Percentiles rank a stretch among this genome's conserved stretches.
Evolutionary conservation across 179 eudicot species (phyloP).

Genomic region (Actinidia chinensis): DNA sequence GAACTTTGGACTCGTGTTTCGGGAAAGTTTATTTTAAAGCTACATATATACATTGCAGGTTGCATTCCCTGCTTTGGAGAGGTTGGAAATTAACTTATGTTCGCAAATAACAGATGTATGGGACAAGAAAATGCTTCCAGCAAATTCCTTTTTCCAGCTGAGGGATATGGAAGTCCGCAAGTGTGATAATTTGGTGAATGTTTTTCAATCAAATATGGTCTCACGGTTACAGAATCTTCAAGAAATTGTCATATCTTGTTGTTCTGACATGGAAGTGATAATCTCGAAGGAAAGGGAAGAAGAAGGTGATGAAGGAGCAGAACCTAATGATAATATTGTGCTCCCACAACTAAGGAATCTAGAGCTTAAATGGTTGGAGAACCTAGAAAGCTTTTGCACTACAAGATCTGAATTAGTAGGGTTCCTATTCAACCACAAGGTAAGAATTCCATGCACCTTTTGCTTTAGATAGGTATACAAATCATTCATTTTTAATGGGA

Average conservation of each 20-base stretch:
- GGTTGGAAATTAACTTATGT: no score
- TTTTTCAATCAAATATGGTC: neutral
- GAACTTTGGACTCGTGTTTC: no score
- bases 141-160: no score
- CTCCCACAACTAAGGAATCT: neutral
- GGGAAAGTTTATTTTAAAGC: no score
- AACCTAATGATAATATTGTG: neutral
- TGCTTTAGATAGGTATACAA: no score
- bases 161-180: fast-evolving
- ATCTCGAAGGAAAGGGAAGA: neutral
- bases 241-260: neutral
- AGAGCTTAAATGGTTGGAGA: fast-evolving
- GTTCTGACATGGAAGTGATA: neutral
- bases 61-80: no score
- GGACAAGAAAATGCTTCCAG: no score
- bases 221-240: neutral
- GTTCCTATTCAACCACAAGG: neutral
- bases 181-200: neutral
- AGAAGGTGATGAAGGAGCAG: neutral
- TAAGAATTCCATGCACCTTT: no score
- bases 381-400: neutral
- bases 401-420: neutral
- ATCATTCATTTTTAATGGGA: neutral
- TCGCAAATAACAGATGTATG: no score
- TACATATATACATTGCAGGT: no score